Conservation (phyloP, 371 early-diverging fungal genomes). For the Zychaea mexicana region DNA sequence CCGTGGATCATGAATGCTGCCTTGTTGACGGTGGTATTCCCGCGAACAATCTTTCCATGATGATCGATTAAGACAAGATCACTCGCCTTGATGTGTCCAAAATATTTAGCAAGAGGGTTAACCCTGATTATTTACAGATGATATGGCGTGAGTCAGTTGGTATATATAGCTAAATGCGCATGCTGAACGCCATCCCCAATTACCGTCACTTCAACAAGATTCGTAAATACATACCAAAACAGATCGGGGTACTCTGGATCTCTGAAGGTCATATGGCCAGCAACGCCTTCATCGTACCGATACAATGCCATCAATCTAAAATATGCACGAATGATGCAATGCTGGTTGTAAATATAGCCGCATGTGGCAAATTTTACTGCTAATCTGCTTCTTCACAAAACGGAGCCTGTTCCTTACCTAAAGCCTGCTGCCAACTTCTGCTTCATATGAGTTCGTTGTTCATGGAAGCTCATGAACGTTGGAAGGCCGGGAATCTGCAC, state of each 20-base stretch:
- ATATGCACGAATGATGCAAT: not conserved
- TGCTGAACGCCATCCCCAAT: too few relatives aligned
- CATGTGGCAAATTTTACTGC: too few relatives aligned
- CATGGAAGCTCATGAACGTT: constrained; percentile 30
- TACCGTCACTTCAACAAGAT: too few relatives aligned
- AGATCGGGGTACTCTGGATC: constrained; percentile 63
- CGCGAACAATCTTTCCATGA: constrained; percentile 53
- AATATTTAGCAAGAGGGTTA: constrained; percentile 56
- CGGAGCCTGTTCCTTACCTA: too few relatives aligned
- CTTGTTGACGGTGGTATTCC: constrained; percentile 51
- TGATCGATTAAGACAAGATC: constrained; percentile 61
- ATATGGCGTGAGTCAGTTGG: not conserved
- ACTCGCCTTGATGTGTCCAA: constrained; percentile 56
- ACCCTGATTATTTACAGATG: constrained; percentile 29
- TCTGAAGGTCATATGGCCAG: constrained; percentile 53
- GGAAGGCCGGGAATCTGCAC: constrained; percentile 46
- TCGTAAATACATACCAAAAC: constrained; percentile 50
- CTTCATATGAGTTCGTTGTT: constrained; percentile 61
- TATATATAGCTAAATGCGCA: not conserved
- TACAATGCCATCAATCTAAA: constrained; percentile 50
- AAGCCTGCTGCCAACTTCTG: constrained; percentile 62
- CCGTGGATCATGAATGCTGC: constrained; percentile 69
- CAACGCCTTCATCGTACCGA: constrained; percentile 55
- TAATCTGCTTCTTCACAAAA: too few relatives aligned
- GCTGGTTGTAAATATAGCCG: too few relatives aligned